These are phyloP conservation scores for Aureobasidium sp. DNA, from an alignment of 2,329 filamentous ascomycete genomes.

Conservation along the genomic window DNA sequence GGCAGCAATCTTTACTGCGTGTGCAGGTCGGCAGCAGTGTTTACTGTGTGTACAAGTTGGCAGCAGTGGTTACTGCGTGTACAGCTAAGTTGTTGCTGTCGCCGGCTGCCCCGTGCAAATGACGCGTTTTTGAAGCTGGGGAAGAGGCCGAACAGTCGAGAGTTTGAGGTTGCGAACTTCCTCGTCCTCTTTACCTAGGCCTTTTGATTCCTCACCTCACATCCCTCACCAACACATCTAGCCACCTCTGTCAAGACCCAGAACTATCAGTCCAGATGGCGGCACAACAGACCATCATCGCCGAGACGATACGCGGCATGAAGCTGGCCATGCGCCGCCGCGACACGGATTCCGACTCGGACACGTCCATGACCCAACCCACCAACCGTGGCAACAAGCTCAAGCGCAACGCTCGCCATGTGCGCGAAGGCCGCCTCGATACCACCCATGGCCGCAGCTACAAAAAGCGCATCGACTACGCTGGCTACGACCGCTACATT, in stretches of 20 bases:
- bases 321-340: constrained; percentile 58
- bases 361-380: constrained; percentile 58
- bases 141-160: neutral
- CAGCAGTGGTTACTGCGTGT: no score
- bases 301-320: constrained; percentile 59
- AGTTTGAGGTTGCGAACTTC: neutral
- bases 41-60: no score
- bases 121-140: neutral
- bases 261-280: constrained; percentile 39
- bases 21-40: no score
- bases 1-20: no score
- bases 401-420: constrained; percentile 64
- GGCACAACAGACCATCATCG: constrained; percentile 48
- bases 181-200: neutral
- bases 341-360: constrained; percentile 66
- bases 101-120: neutral
- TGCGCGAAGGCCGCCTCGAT: constrained; percentile 60
- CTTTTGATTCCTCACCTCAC: neutral
- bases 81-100: neutral
- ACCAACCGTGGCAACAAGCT: constrained; percentile 73
- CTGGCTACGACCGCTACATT: constrained; percentile 62
- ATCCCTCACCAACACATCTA: neutral
- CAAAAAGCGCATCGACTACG: constrained; percentile 56
- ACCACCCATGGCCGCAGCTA: constrained; percentile 58
- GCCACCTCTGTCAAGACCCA: no score